These are phyloP conservation scores for Phytophthora pini DNA, from an alignment of 352 stramenopile species.

Conservation along the genomic window DNA sequence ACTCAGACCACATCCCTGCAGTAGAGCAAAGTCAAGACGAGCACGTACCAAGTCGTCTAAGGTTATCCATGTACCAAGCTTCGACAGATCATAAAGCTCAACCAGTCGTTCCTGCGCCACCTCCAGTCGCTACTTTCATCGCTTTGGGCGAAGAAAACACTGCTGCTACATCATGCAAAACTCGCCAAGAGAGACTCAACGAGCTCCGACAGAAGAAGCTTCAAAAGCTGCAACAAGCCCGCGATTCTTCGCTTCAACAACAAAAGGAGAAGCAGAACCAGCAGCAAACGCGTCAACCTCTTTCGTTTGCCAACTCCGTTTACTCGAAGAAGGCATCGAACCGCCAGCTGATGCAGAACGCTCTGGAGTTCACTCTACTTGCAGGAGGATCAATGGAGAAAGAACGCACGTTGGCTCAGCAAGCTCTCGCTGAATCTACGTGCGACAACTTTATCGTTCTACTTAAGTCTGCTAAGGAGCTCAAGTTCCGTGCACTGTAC, in stretches of 20 bases:
- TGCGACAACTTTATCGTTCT: conserved; percentile 82
- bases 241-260: conserved; percentile 41
- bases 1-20: not conserved
- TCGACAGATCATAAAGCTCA: not conserved
- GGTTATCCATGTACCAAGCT: not conserved
- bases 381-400: conserved; percentile 68
- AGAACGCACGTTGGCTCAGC: conserved; percentile 53
- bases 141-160: conserved; percentile 7
- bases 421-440: conserved; percentile 47
- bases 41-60: not conserved
- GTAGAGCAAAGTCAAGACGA: not conserved
- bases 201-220: conserved; percentile 72
- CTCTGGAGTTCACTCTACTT: conserved; percentile 79
- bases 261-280: conserved; percentile 37
- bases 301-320: conserved; percentile 11
- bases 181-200: conserved; percentile 41
- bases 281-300: conserved; percentile 14
- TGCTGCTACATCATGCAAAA: not conserved
- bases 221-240: conserved; percentile 59
- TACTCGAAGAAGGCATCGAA: conserved; percentile 63
- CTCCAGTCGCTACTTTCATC: conserved; percentile 27
- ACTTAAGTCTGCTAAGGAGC: conserved; percentile 73
- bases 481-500: conserved; percentile 82
- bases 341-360: conserved; percentile 78
- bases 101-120: not conserved